Evolutionary conservation across 1,139 yeast genomes (phyloP), one percentile per base, ranked within the genome.

Genomic region (Candida tetrigidarum): DNA sequence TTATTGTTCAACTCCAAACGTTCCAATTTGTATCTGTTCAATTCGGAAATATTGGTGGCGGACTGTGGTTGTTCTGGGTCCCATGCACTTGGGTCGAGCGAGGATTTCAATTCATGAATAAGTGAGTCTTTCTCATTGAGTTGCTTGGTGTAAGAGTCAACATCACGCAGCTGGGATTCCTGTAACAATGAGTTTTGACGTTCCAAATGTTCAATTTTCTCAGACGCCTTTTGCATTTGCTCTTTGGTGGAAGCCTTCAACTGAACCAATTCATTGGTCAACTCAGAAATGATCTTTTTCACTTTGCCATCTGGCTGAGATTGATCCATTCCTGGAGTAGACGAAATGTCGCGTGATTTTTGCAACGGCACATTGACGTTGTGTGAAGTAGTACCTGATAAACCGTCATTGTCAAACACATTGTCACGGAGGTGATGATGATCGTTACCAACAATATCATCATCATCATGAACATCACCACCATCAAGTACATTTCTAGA

Each of bases 141-240:
- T 50, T 67, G 64, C 37, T 52, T 48, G 40, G 60, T 54, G 40
- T 62, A 61, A 15, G 53, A 51, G n/a, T 44, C 50, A 12, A 52
- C 25, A 15, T 59, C 56, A 18, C 49, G 47, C 20, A 48, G 47
- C 33, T 59, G 59, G 2, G 55, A 28, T 5, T 51, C 50, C 44
- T 52, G 62, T 43, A 76, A 58, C 5, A 49, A 46, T 2, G 50
- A 29, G 50, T 78, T 77, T 52, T 79, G 81, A 6, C 52, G 42
- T 54, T 81, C 84, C 41, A 83, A 63, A n/a, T 52, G 54, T 30
- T 62, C 60, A 39, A 82, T 80, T 49, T 72, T 76, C 35, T 72
- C 74, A 39, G 80, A 75, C 1, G 87, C 87, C 46, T 66, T 65
- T 53, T 70, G 75, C 62, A 83, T 81, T 52, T 80, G 83, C 4